These are phyloP conservation scores for Hypericum androsaemum DNA, from an alignment of 345 rosid species.

Conservation along the genomic window DNA sequence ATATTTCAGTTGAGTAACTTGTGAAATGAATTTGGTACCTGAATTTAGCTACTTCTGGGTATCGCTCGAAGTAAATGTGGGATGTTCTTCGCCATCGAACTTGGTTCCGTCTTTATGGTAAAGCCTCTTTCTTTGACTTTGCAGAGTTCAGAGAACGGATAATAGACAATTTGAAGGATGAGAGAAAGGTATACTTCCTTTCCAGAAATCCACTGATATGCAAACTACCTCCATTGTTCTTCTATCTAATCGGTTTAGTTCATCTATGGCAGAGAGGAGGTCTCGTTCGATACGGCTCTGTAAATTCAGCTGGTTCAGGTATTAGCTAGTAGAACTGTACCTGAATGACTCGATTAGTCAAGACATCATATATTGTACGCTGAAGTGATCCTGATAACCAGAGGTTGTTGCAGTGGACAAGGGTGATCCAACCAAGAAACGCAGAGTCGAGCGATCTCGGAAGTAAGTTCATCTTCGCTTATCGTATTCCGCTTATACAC, in stretches of 20 bases:
- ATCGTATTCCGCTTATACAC: neutral
- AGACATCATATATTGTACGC: neutral
- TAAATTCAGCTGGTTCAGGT: slow-evolving; percentile 52
- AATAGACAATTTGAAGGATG: slow-evolving; percentile 52
- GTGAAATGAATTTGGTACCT: too few species aligned
- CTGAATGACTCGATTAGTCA: neutral
- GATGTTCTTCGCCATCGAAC: too few species aligned
- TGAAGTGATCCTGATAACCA: slow-evolving; percentile 14
- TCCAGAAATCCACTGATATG: neutral
- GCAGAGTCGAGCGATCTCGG: slow-evolving; percentile 66
- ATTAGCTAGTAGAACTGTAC: slow-evolving; percentile 6
- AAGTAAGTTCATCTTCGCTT: slow-evolving; percentile 35
- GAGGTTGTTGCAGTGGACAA: slow-evolving; percentile 40
- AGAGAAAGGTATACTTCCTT: slow-evolving; percentile 33
- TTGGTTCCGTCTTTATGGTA: neutral
- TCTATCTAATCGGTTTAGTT: neutral
- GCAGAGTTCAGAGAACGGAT: slow-evolving; percentile 48
- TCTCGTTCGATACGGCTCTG: slow-evolving; percentile 43
- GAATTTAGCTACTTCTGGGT: too few species aligned
- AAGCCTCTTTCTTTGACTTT: slow-evolving; percentile 9
- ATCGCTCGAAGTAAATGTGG: too few species aligned
- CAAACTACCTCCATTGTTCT: slow-evolving; percentile 10
- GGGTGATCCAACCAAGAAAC: slow-evolving; percentile 60
- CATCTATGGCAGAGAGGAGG: slow-evolving; percentile 33
- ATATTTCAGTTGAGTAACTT: too few species aligned